These are phyloP conservation scores for Diaporthe sp. DNA, from an alignment of 2,329 filamentous ascomycete species.

Conservation along the genomic window DNA sequence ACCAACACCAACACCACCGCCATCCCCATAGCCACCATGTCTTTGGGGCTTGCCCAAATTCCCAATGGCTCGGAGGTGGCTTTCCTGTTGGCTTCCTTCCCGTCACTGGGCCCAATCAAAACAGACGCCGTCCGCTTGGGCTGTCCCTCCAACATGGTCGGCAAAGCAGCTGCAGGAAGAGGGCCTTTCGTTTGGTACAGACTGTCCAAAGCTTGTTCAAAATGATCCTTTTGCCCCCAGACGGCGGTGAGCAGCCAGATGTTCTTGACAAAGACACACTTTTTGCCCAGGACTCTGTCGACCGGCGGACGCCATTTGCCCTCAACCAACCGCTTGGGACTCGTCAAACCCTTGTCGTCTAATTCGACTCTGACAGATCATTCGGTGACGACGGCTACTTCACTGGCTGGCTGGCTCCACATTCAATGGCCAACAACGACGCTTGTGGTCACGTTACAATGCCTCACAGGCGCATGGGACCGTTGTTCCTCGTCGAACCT, in stretches of 20 bases:
- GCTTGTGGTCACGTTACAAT: slow-evolving; percentile 34
- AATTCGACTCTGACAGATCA: neutral
- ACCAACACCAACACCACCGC: neutral
- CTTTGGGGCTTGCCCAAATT: slow-evolving; percentile 6
- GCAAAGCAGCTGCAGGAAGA: neutral
- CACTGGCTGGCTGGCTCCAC: slow-evolving; percentile 13
- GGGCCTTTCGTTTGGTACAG: neutral
- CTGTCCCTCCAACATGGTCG: slow-evolving; percentile 23
- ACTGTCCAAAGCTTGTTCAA: slow-evolving; percentile 3
- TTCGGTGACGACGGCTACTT: slow-evolving; percentile 2
- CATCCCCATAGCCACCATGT: neutral
- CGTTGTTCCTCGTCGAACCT: slow-evolving; percentile 11
- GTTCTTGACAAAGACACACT: neutral
- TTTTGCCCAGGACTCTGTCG: slow-evolving; percentile 5
- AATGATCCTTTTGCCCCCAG: slow-evolving; percentile 1
- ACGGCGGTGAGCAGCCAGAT: slow-evolving; percentile 21
- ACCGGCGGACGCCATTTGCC: slow-evolving; percentile 12
- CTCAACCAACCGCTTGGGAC: slow-evolving; percentile 24
- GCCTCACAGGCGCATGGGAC: slow-evolving; percentile 28
- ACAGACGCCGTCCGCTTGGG: slow-evolving; percentile 23
- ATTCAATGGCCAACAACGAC: slow-evolving; percentile 28
- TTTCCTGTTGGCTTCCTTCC: slow-evolving; percentile 34
- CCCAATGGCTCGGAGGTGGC: slow-evolving; percentile 24
- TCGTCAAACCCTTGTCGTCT: slow-evolving; percentile 13
- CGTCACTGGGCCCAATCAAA: slow-evolving; percentile 12